A percentile compares a stretch with the other conserved stretches of the same genome.
Conservation (phyloP, 164 flowering plant species). For the Aristolochia contorta region DNA sequence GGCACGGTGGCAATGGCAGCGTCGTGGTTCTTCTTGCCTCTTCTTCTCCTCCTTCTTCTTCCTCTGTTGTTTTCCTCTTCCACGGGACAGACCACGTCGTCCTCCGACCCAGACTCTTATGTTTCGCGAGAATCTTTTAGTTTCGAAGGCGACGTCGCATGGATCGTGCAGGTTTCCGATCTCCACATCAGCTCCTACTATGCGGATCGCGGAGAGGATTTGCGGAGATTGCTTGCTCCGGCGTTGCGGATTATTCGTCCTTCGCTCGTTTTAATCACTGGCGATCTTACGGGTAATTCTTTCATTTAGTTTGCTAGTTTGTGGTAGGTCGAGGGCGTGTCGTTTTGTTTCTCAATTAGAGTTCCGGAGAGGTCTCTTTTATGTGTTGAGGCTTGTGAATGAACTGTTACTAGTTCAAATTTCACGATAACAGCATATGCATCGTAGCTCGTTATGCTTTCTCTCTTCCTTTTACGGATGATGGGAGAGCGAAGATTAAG, state of each 20-base stretch:
- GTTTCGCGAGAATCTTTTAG: slow-evolving; percentile 7
- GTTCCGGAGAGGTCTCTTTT: neutral
- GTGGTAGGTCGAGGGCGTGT: neutral
- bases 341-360: neutral
- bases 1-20: too few species aligned
- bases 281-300: slow-evolving; percentile 12
- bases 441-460: neutral
- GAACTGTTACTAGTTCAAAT: neutral
- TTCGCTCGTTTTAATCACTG: slow-evolving; percentile 12
- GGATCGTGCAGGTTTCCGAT: slow-evolving; percentile 16
- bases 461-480: neutral
- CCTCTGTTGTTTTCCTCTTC: neutral
- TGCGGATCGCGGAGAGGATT: slow-evolving; percentile 9
- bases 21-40: too few species aligned
- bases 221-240: slow-evolving; percentile 14
- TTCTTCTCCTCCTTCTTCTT: too few species aligned
- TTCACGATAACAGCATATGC: neutral
- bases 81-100: neutral
- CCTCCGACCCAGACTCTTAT: neutral
- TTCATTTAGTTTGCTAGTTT: neutral
- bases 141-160: slow-evolving; percentile 13
- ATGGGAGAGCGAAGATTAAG: neutral
- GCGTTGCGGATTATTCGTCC: slow-evolving; percentile 10
- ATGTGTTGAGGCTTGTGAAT: neutral
- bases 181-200: slow-evolving; percentile 14